Base-by-base conservation (phyloP, 257 asterid species). In the Eustoma russellianum region DNA sequence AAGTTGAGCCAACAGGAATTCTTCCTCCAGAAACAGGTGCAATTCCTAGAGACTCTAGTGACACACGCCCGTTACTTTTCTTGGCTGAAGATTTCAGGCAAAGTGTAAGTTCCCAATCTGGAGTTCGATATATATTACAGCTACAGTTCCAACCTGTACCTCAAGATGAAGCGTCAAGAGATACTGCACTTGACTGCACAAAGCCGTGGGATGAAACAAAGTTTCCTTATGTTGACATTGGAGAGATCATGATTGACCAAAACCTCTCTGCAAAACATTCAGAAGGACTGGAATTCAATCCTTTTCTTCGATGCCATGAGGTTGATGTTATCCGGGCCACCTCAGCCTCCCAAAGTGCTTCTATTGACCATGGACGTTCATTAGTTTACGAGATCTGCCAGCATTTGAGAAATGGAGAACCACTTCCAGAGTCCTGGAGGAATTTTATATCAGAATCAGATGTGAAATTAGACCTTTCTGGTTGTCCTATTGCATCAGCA, bases 21-120 rank as follows among this genome's bases (percentile, higher is more conserved):
- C 87, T 86, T 8, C 95, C 95, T 46, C 95, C 95, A 2, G 95
- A 86, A 59, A 86, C 95, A 13, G 95, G 95, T 9, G 90, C 95
- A n/a, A 80, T 86, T 50, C 90, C 93, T 0, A 73, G 93, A 48
- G 79, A 74, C 61, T 28, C 46, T 47, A 66, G 67, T 10, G 95
- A 86, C 68, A 67, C 63, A 0, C 83, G 95, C 24, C 93, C 95
- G 0, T 40, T 76, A 55, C 82, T 76, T 59, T 86, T 86, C 72
- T 85, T 86, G 3, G 88, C 82, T 6, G 80, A 86, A 10, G 95
- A 86, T 69, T 86, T 86, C 46, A 73, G 72, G 52, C 60, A 28
- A 19, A 77, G 85, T 0, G 95, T 86, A 53, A 74, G 70, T 57
- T 86, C 85, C 0, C 66, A 75, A 2, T 77, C 57, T 11, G 86